Evolutionary conservation across 2,329 filamentous ascomycete species (phyloP).

Genomic region (Cercospora berteroae): DNA sequence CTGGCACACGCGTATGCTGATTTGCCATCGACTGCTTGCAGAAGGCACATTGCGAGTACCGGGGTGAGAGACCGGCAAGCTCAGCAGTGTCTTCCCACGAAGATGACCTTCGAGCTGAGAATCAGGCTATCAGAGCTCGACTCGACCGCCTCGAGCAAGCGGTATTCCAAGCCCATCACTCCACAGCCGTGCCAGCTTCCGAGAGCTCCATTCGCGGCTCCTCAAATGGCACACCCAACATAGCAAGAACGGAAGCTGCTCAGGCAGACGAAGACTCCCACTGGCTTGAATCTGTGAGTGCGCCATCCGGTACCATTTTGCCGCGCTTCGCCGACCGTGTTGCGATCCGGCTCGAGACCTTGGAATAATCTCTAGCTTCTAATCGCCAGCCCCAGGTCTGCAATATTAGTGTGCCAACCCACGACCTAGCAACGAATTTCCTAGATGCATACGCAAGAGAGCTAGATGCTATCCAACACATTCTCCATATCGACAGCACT

Average conservation of each 20-base stretch:
- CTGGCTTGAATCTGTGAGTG: conserved; percentile 19
- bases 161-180: conserved; percentile 14
- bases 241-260: conserved; percentile 10
- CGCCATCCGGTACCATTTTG: conserved; percentile 5
- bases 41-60: conserved; percentile 21
- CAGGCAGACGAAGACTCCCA: conserved; percentile 19
- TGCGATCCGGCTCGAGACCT: conserved; percentile 8
- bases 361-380: conserved; percentile 11
- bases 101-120: conserved; percentile 22
- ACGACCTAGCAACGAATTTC: conserved; percentile 20
- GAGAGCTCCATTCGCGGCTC: background rate
- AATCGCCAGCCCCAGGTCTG: background rate
- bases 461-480: conserved; percentile 31
- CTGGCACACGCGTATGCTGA: background rate
- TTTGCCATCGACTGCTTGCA: conserved; percentile 6
- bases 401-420: conserved; percentile 23
- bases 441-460: conserved; percentile 25
- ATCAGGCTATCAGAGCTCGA: conserved; percentile 20
- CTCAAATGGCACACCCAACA: background rate
- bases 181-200: background rate
- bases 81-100: background rate
- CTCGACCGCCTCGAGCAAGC: conserved; percentile 24
- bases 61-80: conserved; percentile 8
- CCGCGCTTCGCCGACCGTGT: conserved; percentile 15
- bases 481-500: conserved; percentile 27